Evolutionary conservation across 306 rosid species (phyloP), one percentile per base, ranked within the genome.

Genomic region (Citrullus mucosospermus): DNA sequence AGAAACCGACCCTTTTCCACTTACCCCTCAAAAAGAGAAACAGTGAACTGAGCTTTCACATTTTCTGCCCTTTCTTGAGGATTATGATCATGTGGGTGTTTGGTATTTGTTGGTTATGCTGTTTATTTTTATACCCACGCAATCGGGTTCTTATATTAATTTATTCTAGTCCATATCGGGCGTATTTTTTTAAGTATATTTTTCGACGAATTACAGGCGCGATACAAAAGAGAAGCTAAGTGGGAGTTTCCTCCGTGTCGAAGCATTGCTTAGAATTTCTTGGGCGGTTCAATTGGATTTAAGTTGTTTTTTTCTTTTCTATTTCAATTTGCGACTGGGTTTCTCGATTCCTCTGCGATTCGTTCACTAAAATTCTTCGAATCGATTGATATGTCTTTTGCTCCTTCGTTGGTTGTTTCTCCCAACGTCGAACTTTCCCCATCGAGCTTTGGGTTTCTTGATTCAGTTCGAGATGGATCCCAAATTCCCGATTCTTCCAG

Each of bases 311-410:
- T 71, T 25, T 6, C 20, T 16, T 53, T 67, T 61, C 25, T 32
- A 20, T 3, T 25, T 25, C 57, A 43, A 6, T 28, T 72, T 6
- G 14, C 58, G 16, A 17, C 9, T 72, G 77, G 60, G 59, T 48
- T 50, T 72, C 54, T 50, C 18, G 77, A 22, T 73, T 73, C n/a
- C 22, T 51, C 61, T 73, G 61, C 44, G 78, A 50, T 25, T 69
- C 18, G 75, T 44, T 69, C 3, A 16, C 16, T 53, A 53, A 53
- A 48, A 66, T 22, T 1, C n/a, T 43, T 15, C 41, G 76, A 70
- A 70, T 70, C 20, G 46, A 79, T 54, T 82, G 78, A 77, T 84
- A 92, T 92, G 97, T 86, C 97, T 80, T 75, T 82, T 65, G 80
- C 90, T 77, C 84, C 86, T 69, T 25, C 81, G 28, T 67, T 92